Percentiles rank a stretch among this genome's conserved stretches.
Conservation (phyloP, 768 basidiomycete genomes). For the Goffeauzyma gilvescens region DNA sequence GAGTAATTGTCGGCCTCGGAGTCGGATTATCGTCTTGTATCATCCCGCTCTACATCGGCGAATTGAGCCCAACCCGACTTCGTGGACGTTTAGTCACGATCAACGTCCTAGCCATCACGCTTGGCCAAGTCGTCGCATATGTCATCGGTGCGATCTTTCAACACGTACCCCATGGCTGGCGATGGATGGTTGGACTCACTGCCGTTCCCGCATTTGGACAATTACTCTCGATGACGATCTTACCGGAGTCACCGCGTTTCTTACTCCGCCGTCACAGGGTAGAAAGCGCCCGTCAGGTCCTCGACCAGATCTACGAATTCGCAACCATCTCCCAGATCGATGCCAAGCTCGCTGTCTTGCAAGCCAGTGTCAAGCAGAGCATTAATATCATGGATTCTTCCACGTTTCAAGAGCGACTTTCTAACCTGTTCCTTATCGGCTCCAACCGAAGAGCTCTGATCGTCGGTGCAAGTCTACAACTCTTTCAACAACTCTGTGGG, state of each 20-base stretch:
- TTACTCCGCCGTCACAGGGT: slow-evolving; percentile 43
- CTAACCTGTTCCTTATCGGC: slow-evolving; percentile 9
- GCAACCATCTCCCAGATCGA: slow-evolving; percentile 49
- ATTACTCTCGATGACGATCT: not conserved
- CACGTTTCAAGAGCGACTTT: not conserved
- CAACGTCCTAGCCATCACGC: slow-evolving; percentile 64
- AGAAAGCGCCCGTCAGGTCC: slow-evolving; percentile 39
- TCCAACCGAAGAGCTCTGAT: slow-evolving; percentile 12
- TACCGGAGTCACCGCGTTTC: slow-evolving; percentile 39
- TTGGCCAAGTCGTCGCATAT: slow-evolving; percentile 55
- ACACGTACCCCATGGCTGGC: slow-evolving; percentile 47
- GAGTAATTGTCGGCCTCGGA: slow-evolving; percentile 47
- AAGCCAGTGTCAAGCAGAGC: slow-evolving; percentile 44
- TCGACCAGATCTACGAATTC: slow-evolving; percentile 50
- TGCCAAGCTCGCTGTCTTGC: slow-evolving; percentile 47
- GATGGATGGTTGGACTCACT: slow-evolving; percentile 68
- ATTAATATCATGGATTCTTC: slow-evolving; percentile 37
- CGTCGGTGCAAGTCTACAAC: slow-evolving; percentile 13
- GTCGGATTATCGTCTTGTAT: not conserved
- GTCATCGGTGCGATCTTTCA: slow-evolving; percentile 35
- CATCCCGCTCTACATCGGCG: slow-evolving; percentile 66
- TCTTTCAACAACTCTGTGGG: slow-evolving; percentile 21
- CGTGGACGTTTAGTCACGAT: slow-evolving; percentile 62
- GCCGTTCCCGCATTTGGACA: slow-evolving; percentile 30
- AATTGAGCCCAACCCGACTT: slow-evolving; percentile 40